Percentiles rank a stretch among this genome's conserved stretches.
phyloP scores from a whole-genome alignment of 1,139 yeast genomes.

The Geotrichum histeridarum region DNA sequence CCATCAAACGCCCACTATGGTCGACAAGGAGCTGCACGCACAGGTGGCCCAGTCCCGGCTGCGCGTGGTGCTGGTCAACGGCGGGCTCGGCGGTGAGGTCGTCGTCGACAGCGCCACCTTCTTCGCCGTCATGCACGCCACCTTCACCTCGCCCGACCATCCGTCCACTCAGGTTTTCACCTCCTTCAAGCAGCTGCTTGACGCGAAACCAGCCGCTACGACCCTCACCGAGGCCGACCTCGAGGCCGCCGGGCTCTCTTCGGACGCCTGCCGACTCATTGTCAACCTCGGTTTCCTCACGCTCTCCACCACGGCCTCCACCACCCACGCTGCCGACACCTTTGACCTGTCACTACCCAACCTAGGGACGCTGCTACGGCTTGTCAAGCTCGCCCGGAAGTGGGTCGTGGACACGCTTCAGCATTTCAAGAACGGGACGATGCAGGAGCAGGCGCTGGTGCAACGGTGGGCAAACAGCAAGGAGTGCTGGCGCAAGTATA shows the following conservation, averaged over 20 bases:
- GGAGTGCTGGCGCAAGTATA: conserved; percentile 11
- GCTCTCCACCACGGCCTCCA: not conserved
- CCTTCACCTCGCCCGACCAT: not conserved
- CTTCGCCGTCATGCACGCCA: not conserved
- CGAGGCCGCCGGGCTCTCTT: not conserved
- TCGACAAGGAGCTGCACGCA: conserved; percentile 1
- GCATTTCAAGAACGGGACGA: not conserved
- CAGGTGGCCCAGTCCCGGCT: not conserved
- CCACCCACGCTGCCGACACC: not conserved
- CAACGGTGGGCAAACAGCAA: conserved; percentile 1
- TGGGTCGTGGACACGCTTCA: conserved; percentile 10
- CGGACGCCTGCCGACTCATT: not conserved
- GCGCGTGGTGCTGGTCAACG: conserved; percentile 4
- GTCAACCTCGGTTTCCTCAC: conserved; percentile 9
- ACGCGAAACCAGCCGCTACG: conserved; percentile 1
- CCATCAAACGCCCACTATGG: not conserved
- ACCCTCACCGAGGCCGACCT: conserved; percentile 1
- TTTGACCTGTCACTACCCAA: conserved; percentile 11
- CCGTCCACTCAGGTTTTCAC: not conserved
- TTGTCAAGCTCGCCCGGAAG: conserved; percentile 2
- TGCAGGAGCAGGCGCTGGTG: not conserved
- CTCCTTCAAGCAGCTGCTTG: not conserved
- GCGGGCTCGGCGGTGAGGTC: conserved; percentile 8
- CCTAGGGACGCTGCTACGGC: conserved; percentile 8
- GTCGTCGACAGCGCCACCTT: not conserved